Evolutionary conservation across 306 rosid species (phyloP).

Genomic region (Dalbergia oliveri): DNA sequence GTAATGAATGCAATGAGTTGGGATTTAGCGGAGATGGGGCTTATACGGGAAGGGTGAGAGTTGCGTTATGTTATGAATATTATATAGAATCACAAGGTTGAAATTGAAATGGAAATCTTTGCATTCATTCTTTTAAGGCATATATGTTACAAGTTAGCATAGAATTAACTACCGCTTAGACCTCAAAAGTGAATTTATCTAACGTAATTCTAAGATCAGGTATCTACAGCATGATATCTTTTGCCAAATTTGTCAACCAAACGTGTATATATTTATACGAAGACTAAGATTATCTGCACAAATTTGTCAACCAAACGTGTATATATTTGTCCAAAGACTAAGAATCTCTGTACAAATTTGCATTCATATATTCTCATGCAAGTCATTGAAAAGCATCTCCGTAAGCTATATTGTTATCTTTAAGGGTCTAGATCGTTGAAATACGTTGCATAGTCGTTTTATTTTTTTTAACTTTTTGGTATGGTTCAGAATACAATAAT

Average conservation of each 20-base stretch:
- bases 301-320: neutral
- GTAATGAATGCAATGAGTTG: neutral
- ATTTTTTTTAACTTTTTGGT: too few species aligned
- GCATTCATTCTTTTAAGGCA: neutral
- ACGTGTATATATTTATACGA: neutral
- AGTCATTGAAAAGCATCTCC: too few species aligned
- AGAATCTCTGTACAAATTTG: too few species aligned
- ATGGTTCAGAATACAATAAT: too few species aligned
- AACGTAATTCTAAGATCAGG: too few species aligned
- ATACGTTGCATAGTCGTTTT: too few species aligned
- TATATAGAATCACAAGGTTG: neutral
- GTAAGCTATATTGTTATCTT: too few species aligned
- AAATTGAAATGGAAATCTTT: neutral
- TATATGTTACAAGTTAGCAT: too few species aligned
- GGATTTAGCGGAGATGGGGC: neutral
- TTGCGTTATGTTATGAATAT: neutral
- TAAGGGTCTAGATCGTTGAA: too few species aligned
- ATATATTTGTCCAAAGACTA: neutral
- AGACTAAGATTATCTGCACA: neutral
- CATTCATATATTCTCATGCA: neutral
- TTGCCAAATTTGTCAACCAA: neutral
- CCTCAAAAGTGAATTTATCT: too few species aligned
- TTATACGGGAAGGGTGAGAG: neutral
- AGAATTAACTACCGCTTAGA: too few species aligned
- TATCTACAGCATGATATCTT: neutral